Evolutionary conservation across 768 basidiomycete genomes (phyloP).

Genomic region (Leccinum variicolor): DNA sequence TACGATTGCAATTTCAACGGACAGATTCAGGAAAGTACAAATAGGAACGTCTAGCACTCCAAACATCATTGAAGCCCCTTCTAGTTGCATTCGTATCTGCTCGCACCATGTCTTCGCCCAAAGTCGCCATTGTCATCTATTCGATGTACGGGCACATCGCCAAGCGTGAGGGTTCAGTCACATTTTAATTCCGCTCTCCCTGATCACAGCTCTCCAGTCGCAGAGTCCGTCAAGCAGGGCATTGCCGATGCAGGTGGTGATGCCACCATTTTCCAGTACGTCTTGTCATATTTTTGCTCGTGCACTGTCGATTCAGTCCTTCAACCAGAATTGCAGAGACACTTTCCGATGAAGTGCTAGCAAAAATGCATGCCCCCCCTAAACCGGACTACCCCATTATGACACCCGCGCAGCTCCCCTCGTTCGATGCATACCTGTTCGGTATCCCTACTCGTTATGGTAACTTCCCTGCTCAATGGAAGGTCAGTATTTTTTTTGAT

Average conservation of each 20-base stretch:
- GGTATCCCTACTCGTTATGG: slow-evolving; percentile 83
- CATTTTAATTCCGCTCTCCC: background rate
- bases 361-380: slow-evolving; percentile 65
- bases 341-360: slow-evolving; percentile 62
- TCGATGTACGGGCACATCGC: slow-evolving; percentile 72
- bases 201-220: slow-evolving; percentile 43
- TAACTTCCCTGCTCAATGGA: slow-evolving; percentile 76
- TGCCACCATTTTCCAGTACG: slow-evolving; percentile 54
- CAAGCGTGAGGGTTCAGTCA: slow-evolving; percentile 43
- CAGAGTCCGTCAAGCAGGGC: slow-evolving; percentile 48
- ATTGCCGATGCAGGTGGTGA: slow-evolving; percentile 47
- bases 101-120: slow-evolving; percentile 45
- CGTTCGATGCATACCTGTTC: slow-evolving; percentile 71
- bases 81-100: background rate
- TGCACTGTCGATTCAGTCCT: background rate
- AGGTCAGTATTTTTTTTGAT: slow-evolving; percentile 39
- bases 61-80: background rate
- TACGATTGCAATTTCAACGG: background rate
- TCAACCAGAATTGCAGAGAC: slow-evolving; percentile 72
- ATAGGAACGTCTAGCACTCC: background rate
- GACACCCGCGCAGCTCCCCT: slow-evolving; percentile 46
- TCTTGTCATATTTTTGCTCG: background rate
- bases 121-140: slow-evolving; percentile 71
- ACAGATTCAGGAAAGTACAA: slow-evolving; percentile 8
- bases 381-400: slow-evolving; percentile 74